Base-by-base conservation (phyloP, 371 early-diverging fungal species). In the Lichtheimia corymbifera region DNA sequence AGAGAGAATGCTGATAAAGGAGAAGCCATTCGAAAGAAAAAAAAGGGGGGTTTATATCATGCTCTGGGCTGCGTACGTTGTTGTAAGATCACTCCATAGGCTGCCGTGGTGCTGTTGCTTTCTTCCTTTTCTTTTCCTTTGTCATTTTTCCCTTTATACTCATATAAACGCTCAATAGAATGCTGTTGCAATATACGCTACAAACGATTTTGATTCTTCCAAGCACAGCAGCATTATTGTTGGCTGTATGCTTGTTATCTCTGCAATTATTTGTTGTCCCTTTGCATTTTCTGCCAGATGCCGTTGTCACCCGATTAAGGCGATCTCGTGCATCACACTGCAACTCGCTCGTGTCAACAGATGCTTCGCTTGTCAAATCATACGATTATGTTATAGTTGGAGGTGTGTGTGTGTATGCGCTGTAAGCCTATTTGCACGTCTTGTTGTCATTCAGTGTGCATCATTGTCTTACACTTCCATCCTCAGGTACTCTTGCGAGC, bases 101-200 rank as follows among this genome's bases (percentile, higher is more conserved):
- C 35, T 11, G 6, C 22, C 2, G 22, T 2, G 1, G 22, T 2
- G 22, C 2, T 35, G 35, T 9, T 11, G 6, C 35, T 35, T 35
- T 35, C 9, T 35, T 11, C 35, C 35, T 11, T 35, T 35, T 35
- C 11, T 9, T 11, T 22, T 22, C 44, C 44, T 43, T n/a, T 43
- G 12, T n/a, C 44, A 2, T 17, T 17, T 22, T 47, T 18, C 1
- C 17, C 22, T 47, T 47, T 22, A 47, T 35, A 35, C 35, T 35
- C 11, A 35, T 35, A 35, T 35, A 35, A 35, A 35, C 35, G 11
- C 11, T 35, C 11, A 35, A 35, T 35, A 35, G 35, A 47, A 50
- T 58, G 59, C 18, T 58, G 14, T 42, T 50, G 50, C 50, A 58
- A 50, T 58, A 58, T 58, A 45, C 59, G n/a, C 43, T 58, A 47